phyloP scores from a whole-genome alignment of 345 rosid genomes.

The Anastatica hierochuntica region DNA sequence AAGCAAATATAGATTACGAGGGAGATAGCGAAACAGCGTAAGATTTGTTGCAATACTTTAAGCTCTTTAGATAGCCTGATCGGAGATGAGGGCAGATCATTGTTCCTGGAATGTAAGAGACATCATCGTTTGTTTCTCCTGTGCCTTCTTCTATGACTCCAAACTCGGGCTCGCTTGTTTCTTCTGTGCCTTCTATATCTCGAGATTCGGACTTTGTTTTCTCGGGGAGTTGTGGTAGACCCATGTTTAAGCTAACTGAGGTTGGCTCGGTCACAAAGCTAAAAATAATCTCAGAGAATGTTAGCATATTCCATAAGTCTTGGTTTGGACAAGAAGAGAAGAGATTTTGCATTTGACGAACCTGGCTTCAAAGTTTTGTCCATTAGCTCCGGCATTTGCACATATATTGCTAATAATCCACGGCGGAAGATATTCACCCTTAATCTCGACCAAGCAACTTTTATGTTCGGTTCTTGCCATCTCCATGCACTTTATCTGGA shows the following conservation, averaged over 20 bases:
- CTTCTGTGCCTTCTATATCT: too few relatives aligned
- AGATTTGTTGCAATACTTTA: conserved; percentile 51
- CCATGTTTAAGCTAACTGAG: conserved; percentile 67
- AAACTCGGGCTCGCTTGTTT: conserved; percentile 28
- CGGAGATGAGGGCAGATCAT: conserved; percentile 37
- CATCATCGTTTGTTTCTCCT: conserved; percentile 13
- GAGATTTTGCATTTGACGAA: conserved; percentile 12
- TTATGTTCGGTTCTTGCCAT: conserved; percentile 35
- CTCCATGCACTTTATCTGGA: conserved; percentile 73
- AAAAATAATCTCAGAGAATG: conserved; percentile 6
- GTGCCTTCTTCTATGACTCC: conserved; percentile 12
- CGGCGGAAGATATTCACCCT: conserved; percentile 59
- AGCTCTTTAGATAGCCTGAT: conserved; percentile 52
- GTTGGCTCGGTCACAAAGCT: conserved; percentile 67
- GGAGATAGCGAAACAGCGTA: conserved; percentile 54
- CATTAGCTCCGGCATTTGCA: conserved; percentile 41
- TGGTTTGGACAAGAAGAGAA: neutral
- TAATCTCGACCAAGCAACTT: conserved; percentile 52
- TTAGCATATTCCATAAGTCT: conserved; percentile 4
- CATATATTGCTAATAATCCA: conserved; percentile 78
- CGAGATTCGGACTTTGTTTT: too few relatives aligned
- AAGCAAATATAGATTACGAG: conserved; percentile 27
- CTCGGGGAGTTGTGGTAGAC: conserved; percentile 29
- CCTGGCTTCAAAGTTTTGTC: conserved; percentile 71
- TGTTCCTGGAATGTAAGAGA: conserved; percentile 42